phyloP scores from a whole-genome alignment of 495 filamentous ascomycete species.

The Annulohypoxylon bovei region DNA sequence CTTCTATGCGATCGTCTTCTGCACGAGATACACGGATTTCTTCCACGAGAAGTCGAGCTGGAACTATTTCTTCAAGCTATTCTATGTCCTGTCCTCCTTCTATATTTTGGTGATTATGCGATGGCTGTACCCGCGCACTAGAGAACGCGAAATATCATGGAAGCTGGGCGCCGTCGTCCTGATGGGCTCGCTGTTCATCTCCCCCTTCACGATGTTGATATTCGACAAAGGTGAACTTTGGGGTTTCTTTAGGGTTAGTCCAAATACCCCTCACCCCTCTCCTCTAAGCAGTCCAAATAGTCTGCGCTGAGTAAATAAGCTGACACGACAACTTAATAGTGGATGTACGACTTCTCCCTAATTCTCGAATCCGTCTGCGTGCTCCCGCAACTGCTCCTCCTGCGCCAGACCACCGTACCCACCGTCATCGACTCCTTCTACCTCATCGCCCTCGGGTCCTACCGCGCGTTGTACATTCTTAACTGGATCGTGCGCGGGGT shows the following conservation, averaged over 20 bases:
- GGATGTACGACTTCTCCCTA: constrained; percentile 84
- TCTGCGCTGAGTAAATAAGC: background rate
- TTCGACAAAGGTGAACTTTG: constrained; percentile 56
- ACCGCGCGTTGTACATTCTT: constrained; percentile 88
- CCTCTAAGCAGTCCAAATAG: background rate
- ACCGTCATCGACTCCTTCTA: constrained; percentile 98
- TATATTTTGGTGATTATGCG: constrained; percentile 92
- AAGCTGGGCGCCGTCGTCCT: constrained; percentile 76
- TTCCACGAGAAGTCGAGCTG: constrained; percentile 64
- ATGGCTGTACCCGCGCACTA: constrained; percentile 82
- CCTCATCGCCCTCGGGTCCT: constrained; percentile 85
- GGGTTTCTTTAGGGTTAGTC: constrained; percentile 67
- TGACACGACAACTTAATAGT: constrained; percentile 54
- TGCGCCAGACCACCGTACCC: constrained; percentile 92
- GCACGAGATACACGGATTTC: constrained; percentile 87
- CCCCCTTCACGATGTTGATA: constrained; percentile 73
- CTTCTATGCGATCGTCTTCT: constrained; percentile 87
- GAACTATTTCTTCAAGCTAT: constrained; percentile 83
- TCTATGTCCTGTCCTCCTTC: constrained; percentile 84
- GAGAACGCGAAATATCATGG: constrained; percentile 93
- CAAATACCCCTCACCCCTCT: background rate
- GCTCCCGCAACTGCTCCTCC: constrained; percentile 88
- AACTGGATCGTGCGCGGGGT: constrained; percentile 85
- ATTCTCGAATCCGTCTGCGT: constrained; percentile 91
- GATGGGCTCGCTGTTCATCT: constrained; percentile 65